Base-by-base conservation (phyloP, 257 asterid genomes). In the Ballota nigra region DNA sequence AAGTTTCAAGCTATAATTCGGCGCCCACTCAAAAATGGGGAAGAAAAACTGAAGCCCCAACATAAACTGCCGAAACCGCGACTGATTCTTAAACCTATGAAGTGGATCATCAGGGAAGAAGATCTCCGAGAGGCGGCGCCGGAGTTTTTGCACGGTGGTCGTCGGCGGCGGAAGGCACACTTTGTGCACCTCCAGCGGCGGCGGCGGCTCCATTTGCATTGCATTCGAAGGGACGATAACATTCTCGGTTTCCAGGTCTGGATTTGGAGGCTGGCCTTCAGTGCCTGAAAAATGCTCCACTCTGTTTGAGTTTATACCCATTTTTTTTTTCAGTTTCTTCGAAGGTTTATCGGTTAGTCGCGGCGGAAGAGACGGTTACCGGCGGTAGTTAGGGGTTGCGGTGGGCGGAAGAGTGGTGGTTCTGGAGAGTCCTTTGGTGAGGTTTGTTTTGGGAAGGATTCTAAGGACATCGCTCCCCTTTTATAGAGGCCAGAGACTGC, bases 71-170 rank as follows among this genome's bases (percentile, higher is more conserved):
- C 82, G 64, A 40, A 82, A 19, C 83, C 78, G 77, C 11, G 92
- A 69, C 56, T 90, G 98, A 65, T 90, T 83, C 88, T 90, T 84
- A 72, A 92, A 92, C 82, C 78, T 69, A 4, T 90, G 95, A 15
- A 92, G 83, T n/a, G 97, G 98, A 52, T 92, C 97, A 28, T 92
- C 96, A 0, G 98, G 97, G 84, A 92, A 92, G 71, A 92, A 90
- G 8, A 90, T 86, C 78, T 90, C 97, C n/a, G 89, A 78, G 20
- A 92, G 80, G 58, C 88, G 85, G 76, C 75, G 85, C 24, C 85
- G 80, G 38, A 92, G 95, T 83, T 92, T 92, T 79, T 88, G 81
- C 20, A 59, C 57, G 49, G 98, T 83, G 73, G 95, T 88, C 63
- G 75, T 79, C 5, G 75, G 72, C 40, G 95, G 98, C 23, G 97